Evolutionary conservation across 371 early-diverging fungal genomes (phyloP), one percentile per base, ranked within the genome.

Genomic region (Actinomortierella wolfii): DNA sequence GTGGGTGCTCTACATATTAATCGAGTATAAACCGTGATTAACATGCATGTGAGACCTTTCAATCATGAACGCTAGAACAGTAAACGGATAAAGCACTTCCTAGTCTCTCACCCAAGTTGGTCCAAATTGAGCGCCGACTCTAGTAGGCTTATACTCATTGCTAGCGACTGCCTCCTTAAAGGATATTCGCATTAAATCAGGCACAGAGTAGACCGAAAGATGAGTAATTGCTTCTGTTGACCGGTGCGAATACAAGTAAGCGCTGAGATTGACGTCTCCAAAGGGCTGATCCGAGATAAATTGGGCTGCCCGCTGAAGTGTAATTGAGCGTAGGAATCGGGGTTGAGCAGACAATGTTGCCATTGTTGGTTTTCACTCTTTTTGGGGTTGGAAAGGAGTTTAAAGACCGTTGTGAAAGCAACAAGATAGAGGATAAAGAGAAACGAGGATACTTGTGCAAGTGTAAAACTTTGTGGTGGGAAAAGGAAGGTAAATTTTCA

Each of bases 81-180:
- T n/a, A n/a, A n/a, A n/a, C n/a, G n/a, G n/a, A n/a, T n/a, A n/a
- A n/a, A n/a, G n/a, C n/a, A 34, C 34, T 11, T 34, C 34, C 29
- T 15, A 2, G 26, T 29, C n/a, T 13, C 83, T 80, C 79, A 92
- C 89, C 94, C 93, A 94, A 54, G 89, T 93, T 23, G 95, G 96
- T 24, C 95, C 94, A 77, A 94, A 92, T 71, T 56, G 69, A 45
- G 89, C 88, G 7, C 94, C 94, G 1, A 87, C 76, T 0, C 83
- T 66, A 14, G 89, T 85, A 6, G 89, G 76, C 48, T 61, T 60
- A 61, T 83, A 97, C 43, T 82, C 65, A 44, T 87, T 89, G 57
- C 84, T 83, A 4, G 34, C 34, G 20, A 90, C 69, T 0, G 98
- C 97, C 52, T 96, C 88, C 14, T 84, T 82, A 71, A 97, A 97